Evolutionary conservation across 2,329 filamentous ascomycete genomes (phyloP).

Genomic region (Alternaria sp.): DNA sequence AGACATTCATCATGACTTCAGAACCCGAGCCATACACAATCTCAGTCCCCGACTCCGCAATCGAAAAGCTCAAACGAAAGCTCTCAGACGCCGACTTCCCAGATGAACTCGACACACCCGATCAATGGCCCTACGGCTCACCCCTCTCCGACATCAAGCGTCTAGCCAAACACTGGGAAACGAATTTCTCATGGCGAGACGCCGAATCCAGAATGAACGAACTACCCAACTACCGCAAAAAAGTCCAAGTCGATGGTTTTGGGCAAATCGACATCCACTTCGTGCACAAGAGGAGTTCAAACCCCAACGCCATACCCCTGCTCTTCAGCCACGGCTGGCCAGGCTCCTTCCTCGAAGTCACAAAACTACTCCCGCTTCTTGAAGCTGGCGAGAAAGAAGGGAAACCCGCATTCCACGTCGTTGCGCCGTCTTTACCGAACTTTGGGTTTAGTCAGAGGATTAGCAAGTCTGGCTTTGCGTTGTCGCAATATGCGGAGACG

Average conservation of each 20-base stretch:
- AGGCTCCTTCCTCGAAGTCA: constrained; percentile 71
- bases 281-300: constrained; percentile 62
- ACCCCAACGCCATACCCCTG: constrained; percentile 64
- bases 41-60: constrained; percentile 48
- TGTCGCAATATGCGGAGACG: constrained; percentile 67
- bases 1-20: constrained; percentile 7
- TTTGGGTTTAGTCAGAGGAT: constrained; percentile 61
- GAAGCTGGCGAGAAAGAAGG: constrained; percentile 32
- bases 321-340: constrained; percentile 76
- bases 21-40: constrained; percentile 34
- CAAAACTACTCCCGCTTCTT: constrained; percentile 63
- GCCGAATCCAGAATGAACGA: constrained; percentile 66
- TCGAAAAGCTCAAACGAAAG: constrained; percentile 63
- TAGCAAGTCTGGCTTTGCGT: constrained; percentile 62
- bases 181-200: constrained; percentile 65
- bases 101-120: constrained; percentile 55
- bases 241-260: constrained; percentile 63
- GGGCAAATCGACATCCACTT: constrained; percentile 68
- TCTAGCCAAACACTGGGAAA: constrained; percentile 63
- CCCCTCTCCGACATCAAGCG: constrained; percentile 66
- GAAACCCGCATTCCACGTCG: constrained; percentile 59
- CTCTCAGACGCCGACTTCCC: constrained; percentile 62
- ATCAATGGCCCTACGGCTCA: constrained; percentile 65
- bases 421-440: constrained; percentile 63
- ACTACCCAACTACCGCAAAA: constrained; percentile 64